These are phyloP conservation scores for Austroboletus niveus DNA, from an alignment of 1,284 basidiomycete genomes.

Conservation along the genomic window DNA sequence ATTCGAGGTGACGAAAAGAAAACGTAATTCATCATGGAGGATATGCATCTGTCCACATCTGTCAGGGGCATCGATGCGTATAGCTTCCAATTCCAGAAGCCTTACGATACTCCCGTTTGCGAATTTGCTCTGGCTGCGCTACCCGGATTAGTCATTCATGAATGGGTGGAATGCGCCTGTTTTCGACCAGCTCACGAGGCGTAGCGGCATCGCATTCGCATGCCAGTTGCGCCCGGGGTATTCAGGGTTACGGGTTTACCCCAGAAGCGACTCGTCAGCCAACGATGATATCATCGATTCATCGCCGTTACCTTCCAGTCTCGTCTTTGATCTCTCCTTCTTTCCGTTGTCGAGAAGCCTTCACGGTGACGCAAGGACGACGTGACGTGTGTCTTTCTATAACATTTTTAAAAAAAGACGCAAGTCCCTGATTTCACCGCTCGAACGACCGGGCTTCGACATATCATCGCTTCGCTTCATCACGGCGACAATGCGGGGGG, in stretches of 20 bases:
- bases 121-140: not conserved
- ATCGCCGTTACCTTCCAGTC: not conserved
- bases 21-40: slow-evolving; percentile 8
- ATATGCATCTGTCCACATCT: not conserved
- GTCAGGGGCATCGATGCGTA: slow-evolving; percentile 9
- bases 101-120: slow-evolving; percentile 5
- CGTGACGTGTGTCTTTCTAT: not conserved
- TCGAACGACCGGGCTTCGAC: not conserved
- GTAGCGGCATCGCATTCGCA: not conserved
- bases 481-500: slow-evolving; percentile 2
- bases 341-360: not conserved
- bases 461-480: not conserved
- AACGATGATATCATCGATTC: slow-evolving; percentile 17
- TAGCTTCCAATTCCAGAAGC: not conserved
- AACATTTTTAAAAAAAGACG: too few species aligned
- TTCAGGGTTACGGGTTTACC: slow-evolving; percentile 16
- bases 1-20: not conserved
- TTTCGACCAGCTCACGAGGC: not conserved
- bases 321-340: not conserved
- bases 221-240: not conserved
- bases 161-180: not conserved
- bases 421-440: not conserved
- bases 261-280: not conserved
- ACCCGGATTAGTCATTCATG: not conserved
- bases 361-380: not conserved